phyloP scores from a whole-genome alignment of 1,139 yeast genomes.

The Petasospora rhodanensis region DNA sequence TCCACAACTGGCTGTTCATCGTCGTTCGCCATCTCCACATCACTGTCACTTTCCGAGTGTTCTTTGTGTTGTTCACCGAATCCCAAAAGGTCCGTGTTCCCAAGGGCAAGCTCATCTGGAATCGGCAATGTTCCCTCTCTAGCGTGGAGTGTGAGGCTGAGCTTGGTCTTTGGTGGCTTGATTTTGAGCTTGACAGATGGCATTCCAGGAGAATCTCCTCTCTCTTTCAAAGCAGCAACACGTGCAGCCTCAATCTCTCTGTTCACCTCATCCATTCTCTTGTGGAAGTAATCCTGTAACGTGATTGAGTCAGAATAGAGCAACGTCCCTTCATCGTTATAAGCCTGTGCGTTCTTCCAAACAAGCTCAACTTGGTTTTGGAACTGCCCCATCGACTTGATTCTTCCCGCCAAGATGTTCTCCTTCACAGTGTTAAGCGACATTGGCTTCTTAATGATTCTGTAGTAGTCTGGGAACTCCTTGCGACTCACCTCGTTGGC shows the following conservation, averaged over 20 bases:
- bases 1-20: slow-evolving; percentile 15
- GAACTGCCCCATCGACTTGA: slow-evolving; percentile 19
- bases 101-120: slow-evolving; percentile 7
- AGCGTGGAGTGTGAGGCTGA: slow-evolving; percentile 13
- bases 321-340: slow-evolving; percentile 81
- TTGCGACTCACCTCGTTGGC: slow-evolving; percentile 49
- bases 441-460: slow-evolving; percentile 66
- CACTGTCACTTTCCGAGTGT: slow-evolving; percentile 13
- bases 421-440: slow-evolving; percentile 62
- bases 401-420: slow-evolving; percentile 30
- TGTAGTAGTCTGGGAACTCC: slow-evolving; percentile 67
- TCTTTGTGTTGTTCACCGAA: too few relatives aligned
- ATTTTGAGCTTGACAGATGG: slow-evolving; percentile 18
- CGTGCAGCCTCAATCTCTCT: slow-evolving; percentile 19
- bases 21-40: slow-evolving; percentile 1
- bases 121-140: slow-evolving; percentile 8
- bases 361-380: slow-evolving; percentile 67
- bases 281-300: slow-evolving; percentile 42
- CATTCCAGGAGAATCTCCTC: slow-evolving; percentile 6
- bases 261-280: slow-evolving; percentile 27
- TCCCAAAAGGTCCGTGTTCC: too few relatives aligned
- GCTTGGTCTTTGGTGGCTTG: slow-evolving; percentile 20
- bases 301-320: slow-evolving; percentile 73
- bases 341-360: slow-evolving; percentile 76
- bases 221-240: slow-evolving; percentile 19